Evolutionary conservation across 495 filamentous ascomycete species (phyloP).

Genomic region (Neurospora sp.): DNA sequence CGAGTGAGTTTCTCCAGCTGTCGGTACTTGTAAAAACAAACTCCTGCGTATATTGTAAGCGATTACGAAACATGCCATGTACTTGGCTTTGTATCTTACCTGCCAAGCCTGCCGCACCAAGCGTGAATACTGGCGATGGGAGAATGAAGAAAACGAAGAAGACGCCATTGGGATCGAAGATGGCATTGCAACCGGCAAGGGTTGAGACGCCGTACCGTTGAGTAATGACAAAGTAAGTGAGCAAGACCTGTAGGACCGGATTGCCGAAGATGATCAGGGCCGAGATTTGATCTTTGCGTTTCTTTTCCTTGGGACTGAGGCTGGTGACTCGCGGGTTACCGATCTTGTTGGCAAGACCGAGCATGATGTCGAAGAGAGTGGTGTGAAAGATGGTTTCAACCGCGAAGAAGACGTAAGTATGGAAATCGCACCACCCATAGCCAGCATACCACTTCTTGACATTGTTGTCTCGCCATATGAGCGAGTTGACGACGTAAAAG

Average conservation of each 20-base stretch:
- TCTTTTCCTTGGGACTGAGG: slow-evolving; percentile 40
- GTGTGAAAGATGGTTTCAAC: slow-evolving; percentile 54
- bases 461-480: slow-evolving; percentile 74
- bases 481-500: slow-evolving; percentile 61
- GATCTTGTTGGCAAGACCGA: slow-evolving; percentile 66
- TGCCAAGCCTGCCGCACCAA: slow-evolving; percentile 58
- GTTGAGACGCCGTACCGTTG: slow-evolving; percentile 64
- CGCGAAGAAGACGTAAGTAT: slow-evolving; percentile 49
- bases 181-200: slow-evolving; percentile 61
- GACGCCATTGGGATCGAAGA: slow-evolving; percentile 61
- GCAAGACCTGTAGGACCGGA: slow-evolving; percentile 54
- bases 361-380: slow-evolving; percentile 60
- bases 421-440: slow-evolving; percentile 69
- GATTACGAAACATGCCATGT: slow-evolving; percentile 1
- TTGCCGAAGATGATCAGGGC: slow-evolving; percentile 57
- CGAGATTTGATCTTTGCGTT: slow-evolving; percentile 46
- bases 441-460: slow-evolving; percentile 61
- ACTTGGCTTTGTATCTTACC: slow-evolving; percentile 42
- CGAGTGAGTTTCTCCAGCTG: slow-evolving; percentile 55
- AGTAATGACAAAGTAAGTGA: slow-evolving; percentile 60
- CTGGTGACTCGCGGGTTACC: slow-evolving; percentile 44
- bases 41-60: slow-evolving; percentile 30
- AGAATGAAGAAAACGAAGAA: slow-evolving; percentile 54
- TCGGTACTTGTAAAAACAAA: slow-evolving; percentile 58
- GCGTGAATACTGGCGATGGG: slow-evolving; percentile 55